These are phyloP conservation scores for Ogataea corticis DNA, from an alignment of 805 yeast species.

Conservation along the genomic window DNA sequence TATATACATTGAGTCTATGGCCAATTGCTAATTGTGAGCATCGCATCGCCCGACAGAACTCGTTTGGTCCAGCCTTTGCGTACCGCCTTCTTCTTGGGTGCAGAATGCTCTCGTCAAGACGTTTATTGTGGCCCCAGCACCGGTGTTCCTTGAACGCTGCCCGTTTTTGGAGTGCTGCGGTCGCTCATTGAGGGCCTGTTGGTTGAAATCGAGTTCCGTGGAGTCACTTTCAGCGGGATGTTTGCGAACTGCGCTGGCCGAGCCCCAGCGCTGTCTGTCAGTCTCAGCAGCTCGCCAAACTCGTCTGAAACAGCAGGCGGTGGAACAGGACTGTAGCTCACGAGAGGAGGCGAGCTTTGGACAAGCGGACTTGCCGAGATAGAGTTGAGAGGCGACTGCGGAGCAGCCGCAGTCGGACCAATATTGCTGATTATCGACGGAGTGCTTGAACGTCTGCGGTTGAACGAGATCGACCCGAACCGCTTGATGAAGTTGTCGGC, in stretches of 20 bases:
- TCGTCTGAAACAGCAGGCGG: conserved; percentile 14
- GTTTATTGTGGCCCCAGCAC: conserved; percentile 13
- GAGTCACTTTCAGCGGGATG: conserved; percentile 26
- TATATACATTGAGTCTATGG: too few species aligned
- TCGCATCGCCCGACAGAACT: background rate
- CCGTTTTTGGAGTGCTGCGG: conserved; percentile 14
- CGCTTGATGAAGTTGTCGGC: conserved; percentile 50
- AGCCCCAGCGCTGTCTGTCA: conserved; percentile 6
- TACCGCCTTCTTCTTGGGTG: too few species aligned
- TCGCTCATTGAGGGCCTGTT: conserved; percentile 10
- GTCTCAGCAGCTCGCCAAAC: conserved; percentile 8
- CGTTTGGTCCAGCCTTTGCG: too few species aligned
- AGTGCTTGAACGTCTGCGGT: conserved; percentile 27
- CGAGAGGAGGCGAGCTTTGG: conserved; percentile 17
- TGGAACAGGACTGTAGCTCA: conserved; percentile 20
- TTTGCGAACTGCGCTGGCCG: conserved; percentile 8
- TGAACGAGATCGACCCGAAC: conserved; percentile 44
- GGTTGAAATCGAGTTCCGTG: conserved; percentile 21
- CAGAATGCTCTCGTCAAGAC: conserved; percentile 1
- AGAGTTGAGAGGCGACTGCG: conserved; percentile 27
- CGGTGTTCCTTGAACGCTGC: conserved; percentile 13
- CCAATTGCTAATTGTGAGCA: background rate
- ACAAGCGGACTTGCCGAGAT: conserved; percentile 9
- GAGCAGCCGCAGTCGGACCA: conserved; percentile 21
- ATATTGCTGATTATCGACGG: conserved; percentile 15